phyloP scores from a whole-genome alignment of 768 basidiomycete genomes.

The Sarcomyxa edulis region DNA sequence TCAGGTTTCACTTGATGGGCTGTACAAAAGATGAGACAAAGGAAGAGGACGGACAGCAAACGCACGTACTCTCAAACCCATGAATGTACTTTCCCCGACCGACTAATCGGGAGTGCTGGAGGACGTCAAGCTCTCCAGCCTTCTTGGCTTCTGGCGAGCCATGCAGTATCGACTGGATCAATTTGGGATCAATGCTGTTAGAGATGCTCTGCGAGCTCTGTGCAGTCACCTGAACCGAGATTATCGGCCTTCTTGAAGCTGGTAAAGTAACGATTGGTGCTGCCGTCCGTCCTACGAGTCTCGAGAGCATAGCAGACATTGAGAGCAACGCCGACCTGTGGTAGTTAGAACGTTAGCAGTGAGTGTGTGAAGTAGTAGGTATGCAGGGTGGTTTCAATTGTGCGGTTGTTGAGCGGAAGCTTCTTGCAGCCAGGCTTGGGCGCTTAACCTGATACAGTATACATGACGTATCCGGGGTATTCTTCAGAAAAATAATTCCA shows the following conservation, averaged over 20 bases:
- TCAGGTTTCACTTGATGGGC: constrained; percentile 86
- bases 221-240: constrained; percentile 58
- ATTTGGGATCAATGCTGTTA: constrained; percentile 15
- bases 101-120: constrained; percentile 84
- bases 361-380: background rate
- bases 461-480: too few species aligned
- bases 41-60: background rate
- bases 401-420: too few species aligned
- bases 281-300: too few species aligned
- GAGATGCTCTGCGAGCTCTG: constrained; percentile 6
- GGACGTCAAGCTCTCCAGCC: constrained; percentile 69
- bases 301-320: too few species aligned
- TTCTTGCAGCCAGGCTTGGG: too few species aligned
- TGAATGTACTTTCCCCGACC: constrained; percentile 94
- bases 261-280: constrained; percentile 16
- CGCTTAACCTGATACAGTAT: too few species aligned
- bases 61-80: constrained; percentile 72
- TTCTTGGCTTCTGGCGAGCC: constrained; percentile 89
- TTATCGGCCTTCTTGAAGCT: constrained; percentile 38
- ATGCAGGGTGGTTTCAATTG: too few species aligned
- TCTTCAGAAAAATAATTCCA: too few species aligned
- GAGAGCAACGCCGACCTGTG: too few species aligned
- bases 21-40: constrained; percentile 29
- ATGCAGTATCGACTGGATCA: constrained; percentile 74
- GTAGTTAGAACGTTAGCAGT: background rate